Conservation (phyloP, 345 rosid species). For the Heritiera littoralis region DNA sequence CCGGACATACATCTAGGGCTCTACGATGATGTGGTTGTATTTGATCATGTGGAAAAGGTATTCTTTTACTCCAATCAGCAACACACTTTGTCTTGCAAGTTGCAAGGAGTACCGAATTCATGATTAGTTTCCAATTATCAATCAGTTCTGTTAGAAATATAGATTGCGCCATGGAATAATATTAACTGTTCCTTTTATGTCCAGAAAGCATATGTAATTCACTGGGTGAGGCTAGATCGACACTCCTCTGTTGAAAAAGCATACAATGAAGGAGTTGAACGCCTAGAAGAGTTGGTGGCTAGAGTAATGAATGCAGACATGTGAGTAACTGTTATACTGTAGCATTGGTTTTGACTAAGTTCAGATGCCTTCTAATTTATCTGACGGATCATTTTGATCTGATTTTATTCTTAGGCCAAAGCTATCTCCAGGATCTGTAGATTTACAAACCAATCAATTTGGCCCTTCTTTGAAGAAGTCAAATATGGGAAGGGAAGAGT, state of each 20-base stretch:
- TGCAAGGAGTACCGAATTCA: background rate
- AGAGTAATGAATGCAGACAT: conserved; percentile 40
- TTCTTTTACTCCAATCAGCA: background rate
- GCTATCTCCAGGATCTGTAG: conserved; percentile 53
- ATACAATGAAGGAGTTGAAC: conserved; percentile 47
- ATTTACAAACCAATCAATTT: conserved; percentile 56
- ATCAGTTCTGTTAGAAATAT: background rate
- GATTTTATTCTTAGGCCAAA: conserved; percentile 44
- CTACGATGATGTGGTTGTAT: conserved; percentile 70
- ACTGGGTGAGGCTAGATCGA: conserved; percentile 60
- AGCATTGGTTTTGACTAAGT: background rate
- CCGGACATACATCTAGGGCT: conserved; percentile 87
- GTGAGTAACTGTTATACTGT: conserved; percentile 36
- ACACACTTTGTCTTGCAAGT: background rate
- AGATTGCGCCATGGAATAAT: background rate
- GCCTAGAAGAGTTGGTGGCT: conserved; percentile 44
- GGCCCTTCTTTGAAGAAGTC: conserved; percentile 62
- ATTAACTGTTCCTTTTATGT: background rate
- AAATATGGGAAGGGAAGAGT: conserved; percentile 67
- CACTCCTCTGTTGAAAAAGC: conserved; percentile 51
- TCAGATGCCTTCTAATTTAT: background rate
- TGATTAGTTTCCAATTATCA: background rate
- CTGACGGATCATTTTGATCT: conserved; percentile 9
- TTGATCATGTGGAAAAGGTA: conserved; percentile 92
- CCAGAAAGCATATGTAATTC: conserved; percentile 55